Evolutionary conservation across 2,329 filamentous ascomycete genomes (phyloP).

Genomic region (Didymosphaeria variabile): DNA sequence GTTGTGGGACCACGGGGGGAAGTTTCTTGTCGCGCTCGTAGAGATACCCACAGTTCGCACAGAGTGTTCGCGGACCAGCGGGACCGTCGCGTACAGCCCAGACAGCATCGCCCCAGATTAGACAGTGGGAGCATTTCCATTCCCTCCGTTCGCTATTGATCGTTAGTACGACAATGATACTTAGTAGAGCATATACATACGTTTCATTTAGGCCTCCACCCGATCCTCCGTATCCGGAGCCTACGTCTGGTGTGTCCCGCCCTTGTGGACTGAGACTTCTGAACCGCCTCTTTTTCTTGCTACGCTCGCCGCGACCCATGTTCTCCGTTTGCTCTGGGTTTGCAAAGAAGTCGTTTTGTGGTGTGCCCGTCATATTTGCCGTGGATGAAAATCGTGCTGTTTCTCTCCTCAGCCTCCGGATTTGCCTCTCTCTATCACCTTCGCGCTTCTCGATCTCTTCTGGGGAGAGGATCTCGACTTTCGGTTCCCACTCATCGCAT

Average conservation of each 20-base stretch:
- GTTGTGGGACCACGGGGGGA: slow-evolving; percentile 76
- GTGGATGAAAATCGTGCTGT: slow-evolving; percentile 92
- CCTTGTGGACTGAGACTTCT: slow-evolving; percentile 84
- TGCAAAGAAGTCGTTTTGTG: slow-evolving; percentile 69
- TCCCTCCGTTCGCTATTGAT: slow-evolving; percentile 71
- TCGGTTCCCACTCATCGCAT: slow-evolving; percentile 64
- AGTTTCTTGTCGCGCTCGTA: slow-evolving; percentile 88
- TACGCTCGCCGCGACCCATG: slow-evolving; percentile 90
- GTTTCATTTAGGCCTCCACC: slow-evolving; percentile 63
- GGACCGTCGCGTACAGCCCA: slow-evolving; percentile 97
- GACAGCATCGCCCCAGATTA: slow-evolving; percentile 85
- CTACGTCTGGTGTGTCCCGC: slow-evolving; percentile 81
- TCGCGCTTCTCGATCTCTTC: slow-evolving; percentile 98
- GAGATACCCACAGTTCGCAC: slow-evolving; percentile 89
- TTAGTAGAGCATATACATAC: slow-evolving; percentile 35
- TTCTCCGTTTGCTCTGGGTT: slow-evolving; percentile 69
- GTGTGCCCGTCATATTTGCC: slow-evolving; percentile 78
- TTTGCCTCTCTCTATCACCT: slow-evolving; percentile 90
- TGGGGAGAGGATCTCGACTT: slow-evolving; percentile 73
- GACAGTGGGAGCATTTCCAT: slow-evolving; percentile 91
- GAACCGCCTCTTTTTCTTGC: slow-evolving; percentile 94
- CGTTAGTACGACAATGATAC: slow-evolving; percentile 23
- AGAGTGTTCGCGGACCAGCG: slow-evolving; percentile 81
- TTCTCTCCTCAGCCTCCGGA: slow-evolving; percentile 84
- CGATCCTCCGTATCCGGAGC: slow-evolving; percentile 74